Base-by-base conservation (phyloP, 768 basidiomycete species). In the Lentinula sp. region DNA sequence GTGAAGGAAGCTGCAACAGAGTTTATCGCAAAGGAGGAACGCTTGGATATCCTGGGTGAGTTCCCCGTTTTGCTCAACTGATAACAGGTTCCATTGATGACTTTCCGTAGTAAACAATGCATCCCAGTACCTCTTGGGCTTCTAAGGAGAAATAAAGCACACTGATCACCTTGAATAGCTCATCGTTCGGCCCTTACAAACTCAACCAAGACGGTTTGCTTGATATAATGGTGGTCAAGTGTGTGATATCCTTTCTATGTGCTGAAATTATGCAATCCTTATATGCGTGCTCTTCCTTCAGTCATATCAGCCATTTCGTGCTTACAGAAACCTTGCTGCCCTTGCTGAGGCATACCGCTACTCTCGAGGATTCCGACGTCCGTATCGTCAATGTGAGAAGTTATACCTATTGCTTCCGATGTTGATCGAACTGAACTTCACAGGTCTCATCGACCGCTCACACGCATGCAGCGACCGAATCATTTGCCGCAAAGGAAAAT, bases 251-350 rank as follows among this genome's bases (percentile, higher is more conserved):
- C 13, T 35, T 15, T 13, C 15, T 32, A 7, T 57, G 31, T 57
- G 3, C 32, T 18, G 8, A 11, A 10, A 5, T 21, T 4, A 39
- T 56, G 1, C 42, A 37, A 16, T 4, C 37, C 37, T 39, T 39
- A 8, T 59, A 28, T 28, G 28, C 28, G 28, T 28, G 28, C 28
- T 28, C 28, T 28, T 28, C 28, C 28, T 28, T 28, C 28, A 87
- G 86, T 54, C 76, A 80, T 57, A 71, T 88, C 23, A 77, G 80
- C 42, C 82, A 78, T 0, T 84, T 84, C 58, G 76, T 81, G 11
- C 78, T 88, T 63, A 86, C 84, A 7, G 70, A 75, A 21, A 75
- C 78, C 3, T 75, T 88, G 6, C 73, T 86, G 40, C 82, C 86
- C 2, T 67, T 86, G 3, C 66, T 88, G 50, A 72, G 70, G 43